phyloP scores from a whole-genome alignment of 495 filamentous ascomycete genomes.

The Aspergillus diversus region DNA sequence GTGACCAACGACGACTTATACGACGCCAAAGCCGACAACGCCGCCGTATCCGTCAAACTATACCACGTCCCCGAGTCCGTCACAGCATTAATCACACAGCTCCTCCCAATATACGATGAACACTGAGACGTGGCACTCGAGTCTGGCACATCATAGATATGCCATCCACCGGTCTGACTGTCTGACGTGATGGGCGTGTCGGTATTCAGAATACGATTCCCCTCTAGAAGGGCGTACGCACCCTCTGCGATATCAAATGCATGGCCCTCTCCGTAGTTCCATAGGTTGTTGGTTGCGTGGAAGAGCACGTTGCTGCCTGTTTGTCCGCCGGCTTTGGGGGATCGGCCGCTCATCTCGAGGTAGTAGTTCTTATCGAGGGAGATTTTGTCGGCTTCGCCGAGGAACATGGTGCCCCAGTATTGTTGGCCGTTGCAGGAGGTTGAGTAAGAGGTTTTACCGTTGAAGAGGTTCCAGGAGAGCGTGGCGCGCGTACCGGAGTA shows the following conservation, averaged over 20 bases:
- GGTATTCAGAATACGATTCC: not conserved
- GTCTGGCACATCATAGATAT: not conserved
- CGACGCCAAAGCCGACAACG: not conserved
- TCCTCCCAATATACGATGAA: not conserved
- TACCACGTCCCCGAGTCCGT: not conserved
- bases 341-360: not conserved
- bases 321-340: not conserved
- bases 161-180: not conserved
- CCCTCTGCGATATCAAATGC: not conserved
- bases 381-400: constrained; percentile 43
- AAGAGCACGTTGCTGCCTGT: not conserved
- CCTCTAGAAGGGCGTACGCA: not conserved
- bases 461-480: constrained; percentile 48
- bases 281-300: not conserved
- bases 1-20: not conserved
- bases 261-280: not conserved
- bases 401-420: constrained; percentile 51
- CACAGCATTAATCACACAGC: not conserved
- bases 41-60: not conserved
- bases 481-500: constrained; percentile 44
- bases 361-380: constrained; percentile 38
- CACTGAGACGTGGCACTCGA: not conserved
- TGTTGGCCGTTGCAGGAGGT: constrained; percentile 48
- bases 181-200: not conserved
- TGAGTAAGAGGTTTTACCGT: constrained; percentile 42